Evolutionary conservation across 441 rosid species (phyloP), one percentile per base, ranked within the genome.

Genomic region (Iberis amara): DNA sequence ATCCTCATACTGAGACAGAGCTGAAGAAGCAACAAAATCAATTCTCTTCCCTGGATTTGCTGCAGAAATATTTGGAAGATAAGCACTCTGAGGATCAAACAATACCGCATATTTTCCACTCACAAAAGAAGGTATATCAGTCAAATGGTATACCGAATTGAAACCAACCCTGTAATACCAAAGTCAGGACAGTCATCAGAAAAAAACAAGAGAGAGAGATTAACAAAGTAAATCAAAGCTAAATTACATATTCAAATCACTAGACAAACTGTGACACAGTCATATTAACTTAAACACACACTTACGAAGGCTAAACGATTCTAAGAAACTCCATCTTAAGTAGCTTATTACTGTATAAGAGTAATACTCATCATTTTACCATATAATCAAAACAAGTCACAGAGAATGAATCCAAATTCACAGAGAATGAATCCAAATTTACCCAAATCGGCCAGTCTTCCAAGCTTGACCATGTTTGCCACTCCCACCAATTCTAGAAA

Each of bases 391-490:
- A n/a, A n/a, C n/a, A n/a, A n/a, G n/a, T n/a, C n/a, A n/a, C n/a
- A n/a, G n/a, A n/a, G n/a, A n/a, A n/a, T n/a, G n/a, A n/a, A n/a
- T n/a, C n/a, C n/a, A 9, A 15, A 41, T 6, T 36, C 12, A 48
- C 3, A 52, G 21, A 47, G 21, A 33, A 54, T 4, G 15, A 38
- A 41, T 26, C 9, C 0, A 21, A 49, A 30, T 42, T n/a, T 75
- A 83, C 92, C 98, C 98, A 61, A 91, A 91, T 50, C 98, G 80
- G 6, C 98, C 98, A 7, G 96, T 91, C 76, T 85, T 91, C 84
- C 75, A 83, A 37, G 94, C 82, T 66, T 85, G 95, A 5, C 79
- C 78, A 39, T 80, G 91, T 61, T 91, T 91, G 47, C 70, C 75
- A 67, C 96, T 88, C 23, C 95, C 98, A 5, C 98, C 98, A 51